Evolutionary conservation across 495 filamentous ascomycete species (phyloP), one percentile per base, ranked within the genome.

Genomic region (Penicillium alfredii): DNA sequence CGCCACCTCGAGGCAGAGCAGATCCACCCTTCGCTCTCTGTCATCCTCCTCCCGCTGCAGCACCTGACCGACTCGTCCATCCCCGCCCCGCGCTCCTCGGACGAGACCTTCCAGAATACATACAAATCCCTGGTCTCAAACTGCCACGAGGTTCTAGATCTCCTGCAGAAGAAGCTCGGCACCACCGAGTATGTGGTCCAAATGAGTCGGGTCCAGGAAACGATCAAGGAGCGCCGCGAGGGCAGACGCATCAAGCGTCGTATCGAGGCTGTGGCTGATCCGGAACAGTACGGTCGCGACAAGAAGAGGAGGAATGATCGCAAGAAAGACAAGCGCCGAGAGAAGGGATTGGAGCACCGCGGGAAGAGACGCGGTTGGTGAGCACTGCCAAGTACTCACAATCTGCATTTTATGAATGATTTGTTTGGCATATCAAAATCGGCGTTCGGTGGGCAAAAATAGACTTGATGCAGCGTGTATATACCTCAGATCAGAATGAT

Each of bases 231-330:
- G 51, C 74, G 80, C 50, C 72, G 92, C 43, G 78, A 83, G 46
- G 76, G 74, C 32, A 64, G 92, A 55, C 78, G 81, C 25, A 73
- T 66, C 35, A 96, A 98, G 73, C 70, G 92, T 47, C 82, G 81
- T 54, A 82, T 96, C 40, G 88, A 90, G 51, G 82, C 83, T 17
- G 80, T 98, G 12, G 73, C 70, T 17, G 76, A 82, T 41, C 90
- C 92, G 7, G 87, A 95, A 68, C 79, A 69, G 47, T 74, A 74
- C 40, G 86, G 79, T 8, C 69, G 70, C 51, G 78, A 82, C 47
- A 98, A 97, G 80, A 78, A 74, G 61, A 83, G 80, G 62, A 90
- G 83, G 66, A 78, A 82, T 39, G 88, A 89, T 49, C 80, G 78
- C 66, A 88, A 90, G 73, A 88, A 79, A 59, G 82, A 77, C 45